Conservation (phyloP, 2,329 filamentous ascomycete species). For the Aspergillus proliferans region DNA sequence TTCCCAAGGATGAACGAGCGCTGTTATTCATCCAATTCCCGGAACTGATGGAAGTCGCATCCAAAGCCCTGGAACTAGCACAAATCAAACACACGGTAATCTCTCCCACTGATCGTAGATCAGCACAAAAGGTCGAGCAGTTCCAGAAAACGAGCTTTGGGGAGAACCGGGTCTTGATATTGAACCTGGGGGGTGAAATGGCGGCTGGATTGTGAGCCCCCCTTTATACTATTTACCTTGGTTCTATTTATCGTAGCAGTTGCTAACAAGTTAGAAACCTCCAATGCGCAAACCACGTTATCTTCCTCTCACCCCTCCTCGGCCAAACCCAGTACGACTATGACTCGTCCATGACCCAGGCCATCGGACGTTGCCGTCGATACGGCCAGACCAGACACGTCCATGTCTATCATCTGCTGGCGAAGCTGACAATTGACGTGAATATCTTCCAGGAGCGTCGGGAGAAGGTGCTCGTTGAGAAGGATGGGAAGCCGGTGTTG, state of each 20-base stretch:
- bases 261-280: conserved; percentile 46
- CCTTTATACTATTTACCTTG: not conserved
- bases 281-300: conserved; percentile 57
- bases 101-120: conserved; percentile 20
- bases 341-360: conserved; percentile 55
- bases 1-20: conserved; percentile 43
- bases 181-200: conserved; percentile 52
- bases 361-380: conserved; percentile 55
- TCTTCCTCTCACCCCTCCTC: conserved; percentile 56
- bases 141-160: conserved; percentile 36
- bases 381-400: conserved; percentile 54
- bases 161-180: conserved; percentile 47
- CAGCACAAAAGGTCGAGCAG: conserved; percentile 29
- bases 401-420: conserved; percentile 49
- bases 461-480: conserved; percentile 22
- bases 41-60: conserved; percentile 37
- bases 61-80: conserved; percentile 20
- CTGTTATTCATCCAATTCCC: conserved; percentile 52
- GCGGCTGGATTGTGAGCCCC: conserved; percentile 55
- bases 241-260: not conserved
- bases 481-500: conserved; percentile 15
- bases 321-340: conserved; percentile 48
- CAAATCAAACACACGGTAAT: conserved; percentile 33
- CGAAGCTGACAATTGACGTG: conserved; percentile 40
- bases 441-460: conserved; percentile 37